Evolutionary conservation across 257 asterid species (phyloP), one percentile per base, ranked within the genome.

Genomic region (Solanum chaucha): DNA sequence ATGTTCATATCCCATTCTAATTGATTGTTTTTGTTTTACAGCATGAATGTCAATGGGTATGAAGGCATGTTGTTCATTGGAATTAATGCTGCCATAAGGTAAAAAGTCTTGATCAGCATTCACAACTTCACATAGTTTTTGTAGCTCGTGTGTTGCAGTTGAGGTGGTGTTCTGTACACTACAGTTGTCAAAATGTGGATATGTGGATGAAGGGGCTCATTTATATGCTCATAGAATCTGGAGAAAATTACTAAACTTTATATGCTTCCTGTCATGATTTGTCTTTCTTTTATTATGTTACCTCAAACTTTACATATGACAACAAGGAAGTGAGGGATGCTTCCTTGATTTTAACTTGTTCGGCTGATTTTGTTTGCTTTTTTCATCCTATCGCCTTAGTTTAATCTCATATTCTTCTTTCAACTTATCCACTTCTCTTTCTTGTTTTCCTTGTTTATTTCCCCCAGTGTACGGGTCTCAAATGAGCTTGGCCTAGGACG

Each of bases 1-100:
- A 83, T 28, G 44, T 59, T 22, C 86, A 32, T 35, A 17, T 59
- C 75, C 61, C 36, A 77, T 40, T 40, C 35, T 77, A 40, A 77
- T 40, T 40, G 35, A 13, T 77, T 77, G n/a, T n/a, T 83, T 51
- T 64, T 84, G 58, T 78, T 35, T 89, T 90, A 85, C 93, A 96
- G 98, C 92, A 93, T 89, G 95, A 95, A 90, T 65, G 78, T 96
- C 38, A 90, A 94, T 88, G 98, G 98, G 0, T 90, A 91, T 92
- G 96, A 95, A 90, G 89, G 91, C 85, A 96, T 96, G 98, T 4
- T 96, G 85, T 94, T 95, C 88, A 88, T 96, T 51, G 98, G 99
- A 87, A 59, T 96, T 90, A 95, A 95, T 91, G 97, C 96, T 55
- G 97, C 98, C 30, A 89, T 94, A 87, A 96, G 99, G 99, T 95